Evolutionary conservation across 768 basidiomycete species (phyloP), one percentile per base, ranked within the genome.

Genomic region (Kwoniella botswanensis): DNA sequence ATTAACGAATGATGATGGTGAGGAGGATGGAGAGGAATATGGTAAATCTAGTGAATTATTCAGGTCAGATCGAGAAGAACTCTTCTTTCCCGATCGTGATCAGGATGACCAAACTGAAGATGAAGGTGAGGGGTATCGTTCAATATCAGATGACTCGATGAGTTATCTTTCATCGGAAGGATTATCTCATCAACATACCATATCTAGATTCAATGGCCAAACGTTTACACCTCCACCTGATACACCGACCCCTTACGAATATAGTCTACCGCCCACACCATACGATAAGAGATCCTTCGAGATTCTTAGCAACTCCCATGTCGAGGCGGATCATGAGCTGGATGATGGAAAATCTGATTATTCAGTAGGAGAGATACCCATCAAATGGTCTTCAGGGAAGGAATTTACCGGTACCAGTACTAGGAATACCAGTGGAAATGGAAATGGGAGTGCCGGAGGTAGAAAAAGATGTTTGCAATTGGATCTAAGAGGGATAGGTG

Each of bases 391-490:
- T 17, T 60, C 29, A 46, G 50, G 62, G 15, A 60, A 59, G 56
- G 43, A 46, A 50, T 26, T n/a, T 7, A 61, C 24, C 10, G 44
- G 26, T 11, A 46, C 44, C 44, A 7, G 44, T 15, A 35, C 6
- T 35, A 6, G 35, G 6, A 35, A 35, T 35, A 35, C 6, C 18
- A 60, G 55, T 18, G 57, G 26, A 15, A 53, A 65, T 22, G 66
- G 63, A 50, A 59, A 58, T 24, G 54, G 52, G 29, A 65, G 24
- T 60, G 43, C 21, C 54, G 64, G 46, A 43, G 72, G 75, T 29
- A 67, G 67, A 65, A 80, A 80, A 63, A 70, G 72, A 22, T 80
- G 79, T 72, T 59, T 80, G 29, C 79, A 80, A 63, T 66, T 80
- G 5, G 79, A 80, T 70, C 58, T 80, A 55, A 63, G 72, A 41